phyloP scores from a whole-genome alignment of 1,284 basidiomycete genomes.

The Austroboletus niveus region DNA sequence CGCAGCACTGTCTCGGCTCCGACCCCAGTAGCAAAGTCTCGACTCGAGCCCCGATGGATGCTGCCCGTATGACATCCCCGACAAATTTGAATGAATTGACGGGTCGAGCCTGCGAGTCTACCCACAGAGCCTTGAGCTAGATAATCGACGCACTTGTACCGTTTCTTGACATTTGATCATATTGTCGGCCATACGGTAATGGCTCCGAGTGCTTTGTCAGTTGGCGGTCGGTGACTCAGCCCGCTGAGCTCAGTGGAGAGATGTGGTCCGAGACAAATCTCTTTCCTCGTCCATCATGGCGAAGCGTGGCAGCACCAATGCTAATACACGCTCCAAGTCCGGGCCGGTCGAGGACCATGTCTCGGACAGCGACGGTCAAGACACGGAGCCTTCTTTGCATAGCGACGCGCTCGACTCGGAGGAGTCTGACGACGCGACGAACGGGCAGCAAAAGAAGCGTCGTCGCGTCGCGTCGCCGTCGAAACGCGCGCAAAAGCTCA shows the following conservation, averaged over 20 bases:
- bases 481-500: conserved; percentile 11
- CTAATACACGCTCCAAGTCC: conserved; percentile 2
- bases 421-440: conserved; percentile 18
- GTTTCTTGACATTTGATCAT: too few relatives aligned
- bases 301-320: conserved; percentile 13
- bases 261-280: background rate
- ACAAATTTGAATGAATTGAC: too few relatives aligned
- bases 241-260: too few relatives aligned
- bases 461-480: conserved; percentile 12
- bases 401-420: conserved; percentile 52
- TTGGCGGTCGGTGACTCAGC: too few relatives aligned
- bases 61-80: too few relatives aligned
- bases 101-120: too few relatives aligned
- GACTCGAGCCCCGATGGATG: too few relatives aligned
- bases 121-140: too few relatives aligned
- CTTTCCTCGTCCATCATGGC: conserved; percentile 8
- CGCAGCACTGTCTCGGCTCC: background rate
- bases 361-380: conserved; percentile 10
- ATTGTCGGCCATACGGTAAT: too few relatives aligned
- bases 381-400: conserved; percentile 27
- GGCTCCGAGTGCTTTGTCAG: too few relatives aligned
- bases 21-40: too few relatives aligned
- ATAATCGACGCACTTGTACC: too few relatives aligned
- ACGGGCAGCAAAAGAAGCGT: conserved; percentile 17
- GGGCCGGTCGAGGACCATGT: conserved; percentile 12